A percentile compares a stretch with the other conserved stretches of the same genome.
Conservation (phyloP, 192 early-diverging fungal species). For the Coemansia sp. region DNA sequence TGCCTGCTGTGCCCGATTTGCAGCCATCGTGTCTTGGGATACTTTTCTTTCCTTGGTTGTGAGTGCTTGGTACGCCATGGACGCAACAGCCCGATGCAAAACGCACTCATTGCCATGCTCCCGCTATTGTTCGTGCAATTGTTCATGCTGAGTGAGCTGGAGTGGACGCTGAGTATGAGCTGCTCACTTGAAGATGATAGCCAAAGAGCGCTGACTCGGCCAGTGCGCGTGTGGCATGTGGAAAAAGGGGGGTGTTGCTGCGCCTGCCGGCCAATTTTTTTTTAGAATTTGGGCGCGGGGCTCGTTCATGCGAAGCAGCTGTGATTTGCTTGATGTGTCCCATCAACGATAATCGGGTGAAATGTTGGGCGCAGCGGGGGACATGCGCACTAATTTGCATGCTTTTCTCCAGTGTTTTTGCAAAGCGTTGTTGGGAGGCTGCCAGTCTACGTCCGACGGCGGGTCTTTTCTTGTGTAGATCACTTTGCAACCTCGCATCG, state of each 20-base stretch:
- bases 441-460: no score
- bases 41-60: no score
- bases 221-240: no score
- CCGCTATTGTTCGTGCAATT: neutral
- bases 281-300: neutral
- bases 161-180: neutral
- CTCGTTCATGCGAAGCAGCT: neutral
- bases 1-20: no score
- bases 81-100: neutral
- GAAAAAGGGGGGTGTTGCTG: neutral
- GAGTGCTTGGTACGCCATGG: no score
- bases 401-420: slow-evolving; percentile 1
- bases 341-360: slow-evolving; percentile 3
- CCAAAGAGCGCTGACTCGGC: neutral
- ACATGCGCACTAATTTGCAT: slow-evolving; percentile 3
- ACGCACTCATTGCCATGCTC: neutral
- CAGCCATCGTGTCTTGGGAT: no score
- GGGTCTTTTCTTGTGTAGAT: no score
- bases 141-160: neutral
- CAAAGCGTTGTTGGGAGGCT: no score
- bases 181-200: neutral
- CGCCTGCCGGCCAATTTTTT: slow-evolving; percentile 2
- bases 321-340: neutral
- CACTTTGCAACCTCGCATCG: neutral
- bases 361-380: neutral